Evolutionary conservation across 805 yeast species (phyloP).

Genomic region (Cyberlindnera saturnus): DNA sequence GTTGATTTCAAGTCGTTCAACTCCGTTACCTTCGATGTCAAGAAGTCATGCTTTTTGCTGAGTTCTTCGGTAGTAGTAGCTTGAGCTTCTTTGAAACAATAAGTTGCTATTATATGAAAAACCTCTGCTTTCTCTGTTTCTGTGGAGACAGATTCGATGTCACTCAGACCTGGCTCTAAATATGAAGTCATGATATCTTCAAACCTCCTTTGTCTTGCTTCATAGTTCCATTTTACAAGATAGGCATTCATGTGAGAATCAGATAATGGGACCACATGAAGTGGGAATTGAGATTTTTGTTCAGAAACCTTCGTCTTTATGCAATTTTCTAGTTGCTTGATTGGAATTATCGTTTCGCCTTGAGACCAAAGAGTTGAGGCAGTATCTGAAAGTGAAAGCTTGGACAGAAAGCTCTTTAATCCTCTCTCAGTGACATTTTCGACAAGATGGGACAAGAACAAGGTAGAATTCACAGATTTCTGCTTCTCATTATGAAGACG

Average conservation of each 20-base stretch:
- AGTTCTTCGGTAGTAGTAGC: conserved; percentile 37
- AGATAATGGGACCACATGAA: conserved; percentile 11
- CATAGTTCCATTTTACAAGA: conserved; percentile 64
- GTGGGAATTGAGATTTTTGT: conserved; percentile 2
- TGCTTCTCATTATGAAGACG: conserved; percentile 36
- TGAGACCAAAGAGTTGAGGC: conserved; percentile 65
- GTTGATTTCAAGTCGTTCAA: conserved; percentile 42
- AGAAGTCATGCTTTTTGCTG: conserved; percentile 32
- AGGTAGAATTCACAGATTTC: conserved; percentile 44
- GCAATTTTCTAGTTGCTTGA: conserved; percentile 42
- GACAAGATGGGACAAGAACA: conserved; percentile 36
- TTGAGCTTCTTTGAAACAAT: conserved; percentile 56
- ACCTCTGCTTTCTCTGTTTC: conserved; percentile 35
- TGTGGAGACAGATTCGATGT: conserved; percentile 13
- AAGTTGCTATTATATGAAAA: conserved; percentile 58
- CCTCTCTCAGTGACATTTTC: conserved; percentile 8
- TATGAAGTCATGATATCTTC: conserved; percentile 50
- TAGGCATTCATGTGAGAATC: conserved; percentile 29
- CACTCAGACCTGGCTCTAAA: conserved; percentile 33
- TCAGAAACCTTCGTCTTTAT: conserved; percentile 7
- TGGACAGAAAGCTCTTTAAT: conserved; percentile 1
- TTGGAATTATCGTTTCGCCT: conserved; percentile 52
- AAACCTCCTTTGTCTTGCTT: conserved; percentile 64
- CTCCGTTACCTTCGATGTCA: conserved; percentile 39
- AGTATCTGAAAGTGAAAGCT: conserved; percentile 32